Base-by-base conservation (phyloP, 2,329 filamentous ascomycete species). In the Plenodomus tracheiphilus region DNA sequence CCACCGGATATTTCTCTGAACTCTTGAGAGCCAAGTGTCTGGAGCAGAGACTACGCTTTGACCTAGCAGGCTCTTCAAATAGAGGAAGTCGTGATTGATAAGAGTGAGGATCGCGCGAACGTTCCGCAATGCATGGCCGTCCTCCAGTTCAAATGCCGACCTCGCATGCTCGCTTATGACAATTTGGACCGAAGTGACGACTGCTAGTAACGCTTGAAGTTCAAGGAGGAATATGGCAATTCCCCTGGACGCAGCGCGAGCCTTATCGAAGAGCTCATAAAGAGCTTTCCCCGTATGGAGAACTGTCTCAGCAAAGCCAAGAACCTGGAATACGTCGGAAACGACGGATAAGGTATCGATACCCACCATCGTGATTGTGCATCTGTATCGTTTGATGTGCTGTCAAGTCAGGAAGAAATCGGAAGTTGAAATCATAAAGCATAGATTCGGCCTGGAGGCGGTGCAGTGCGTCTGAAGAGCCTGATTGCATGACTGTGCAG, bases 221-320 rank as follows among this genome's bases (percentile, higher is more conserved):
- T 48, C 39, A 20, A 39, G 46, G 11, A 48, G 39, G 21, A 48
- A 35, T 18, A 48, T 34, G 32, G 40, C 34, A 22, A 48, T 48
- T 20, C 43, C 43, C 13, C 20, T 38, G 11, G 46, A 39, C 20
- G 46, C 46, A 38, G 40, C 39, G 5, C 40, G 46, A 35, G 46
- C 40, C 37, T 48, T 48, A 34, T 48, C 40, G 20, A 48, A 39
- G 7, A 48, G 34, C 18, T 48, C 46, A 17, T 48, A 48, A n/a
- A 48, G 39, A 4, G 16, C 10, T 43, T 32, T 39, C 15, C 46
- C 39, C 3, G 35, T 18, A n/a, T 22, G 46, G 16, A 48, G 43
- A 22, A 48, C 46, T 15, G 40, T 48, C 21, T 48, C 46, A 13
- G 46, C 39, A 22, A 48, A 48, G 20, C 40, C 25, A 20, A 48